Conservation (phyloP, 2,329 filamentous ascomycete species). For the Diaporthe vexans region DNA sequence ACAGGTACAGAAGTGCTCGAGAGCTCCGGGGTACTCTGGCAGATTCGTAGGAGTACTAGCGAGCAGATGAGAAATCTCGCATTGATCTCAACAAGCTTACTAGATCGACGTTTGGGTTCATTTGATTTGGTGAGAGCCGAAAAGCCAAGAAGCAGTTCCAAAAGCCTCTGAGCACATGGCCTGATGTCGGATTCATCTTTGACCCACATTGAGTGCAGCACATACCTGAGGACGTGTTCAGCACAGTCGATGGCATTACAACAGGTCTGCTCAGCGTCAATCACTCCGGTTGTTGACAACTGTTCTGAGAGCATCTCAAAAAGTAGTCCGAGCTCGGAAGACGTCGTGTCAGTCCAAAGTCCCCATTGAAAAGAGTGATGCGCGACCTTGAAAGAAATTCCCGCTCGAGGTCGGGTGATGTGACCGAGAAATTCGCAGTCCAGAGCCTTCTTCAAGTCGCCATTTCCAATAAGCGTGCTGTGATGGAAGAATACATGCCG, state of each 20-base stretch:
- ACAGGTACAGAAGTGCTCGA: slow-evolving; percentile 57
- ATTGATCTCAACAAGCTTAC: slow-evolving; percentile 53
- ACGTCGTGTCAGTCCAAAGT: slow-evolving; percentile 68
- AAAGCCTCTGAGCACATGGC: slow-evolving; percentile 59
- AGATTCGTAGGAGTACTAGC: slow-evolving; percentile 59
- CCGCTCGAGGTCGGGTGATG: slow-evolving; percentile 48
- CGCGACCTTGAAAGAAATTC: slow-evolving; percentile 61
- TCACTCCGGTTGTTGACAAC: slow-evolving; percentile 47
- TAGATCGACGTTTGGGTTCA: slow-evolving; percentile 45
- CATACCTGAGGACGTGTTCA: slow-evolving; percentile 63
- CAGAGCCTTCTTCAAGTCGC: slow-evolving; percentile 59
- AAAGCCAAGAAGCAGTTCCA: slow-evolving; percentile 56
- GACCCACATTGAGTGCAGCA: slow-evolving; percentile 60
- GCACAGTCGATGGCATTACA: slow-evolving; percentile 38
- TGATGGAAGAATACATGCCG: slow-evolving; percentile 71
- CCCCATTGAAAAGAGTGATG: slow-evolving; percentile 67
- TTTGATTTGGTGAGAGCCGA: slow-evolving; percentile 18
- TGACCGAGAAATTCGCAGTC: slow-evolving; percentile 41
- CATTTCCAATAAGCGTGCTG: slow-evolving; percentile 70
- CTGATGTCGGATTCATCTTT: slow-evolving; percentile 51
- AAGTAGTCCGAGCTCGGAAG: slow-evolving; percentile 73
- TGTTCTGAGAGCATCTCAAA: slow-evolving; percentile 70
- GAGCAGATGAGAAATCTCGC: slow-evolving; percentile 55
- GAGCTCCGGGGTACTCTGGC: slow-evolving; percentile 52
- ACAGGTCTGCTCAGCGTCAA: slow-evolving; percentile 41